A percentile compares a stretch with the other conserved stretches of the same genome.
Conservation (phyloP, 2,329 filamentous ascomycete species). For the Fusarium temperatum region DNA sequence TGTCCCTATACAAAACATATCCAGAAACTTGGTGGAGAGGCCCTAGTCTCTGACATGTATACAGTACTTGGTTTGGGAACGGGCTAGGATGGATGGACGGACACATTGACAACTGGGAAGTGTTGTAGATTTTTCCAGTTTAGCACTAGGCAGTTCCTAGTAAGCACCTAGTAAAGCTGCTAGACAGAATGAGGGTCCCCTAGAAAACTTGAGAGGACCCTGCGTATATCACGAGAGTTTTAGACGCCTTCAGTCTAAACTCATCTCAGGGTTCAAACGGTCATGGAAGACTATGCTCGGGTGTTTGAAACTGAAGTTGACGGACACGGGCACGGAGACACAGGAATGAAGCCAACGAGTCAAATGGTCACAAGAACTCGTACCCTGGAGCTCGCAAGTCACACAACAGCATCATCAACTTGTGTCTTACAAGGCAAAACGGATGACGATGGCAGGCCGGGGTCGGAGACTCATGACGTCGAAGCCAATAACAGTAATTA, state of each 20-base stretch:
- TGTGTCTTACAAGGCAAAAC: conserved; percentile 11
- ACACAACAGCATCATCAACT: neutral
- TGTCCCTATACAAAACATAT: neutral
- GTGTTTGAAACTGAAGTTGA: neutral
- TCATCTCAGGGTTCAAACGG: conserved; percentile 2
- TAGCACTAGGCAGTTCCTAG: neutral
- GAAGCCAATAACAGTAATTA: neutral
- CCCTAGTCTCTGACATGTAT: conserved; percentile 17
- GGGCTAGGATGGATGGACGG: neutral
- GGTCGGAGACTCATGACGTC: conserved; percentile 24
- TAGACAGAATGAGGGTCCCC: conserved; percentile 10
- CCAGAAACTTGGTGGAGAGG: neutral
- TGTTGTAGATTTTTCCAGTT: conserved; percentile 11
- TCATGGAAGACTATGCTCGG: neutral
- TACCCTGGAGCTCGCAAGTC: neutral
- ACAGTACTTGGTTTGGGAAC: conserved; percentile 9
- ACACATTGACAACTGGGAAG: neutral
- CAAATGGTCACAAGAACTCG: neutral
- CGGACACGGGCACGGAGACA: neutral
- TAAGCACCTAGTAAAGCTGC: neutral
- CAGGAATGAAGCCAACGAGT: neutral
- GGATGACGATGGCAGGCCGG: conserved; percentile 28
- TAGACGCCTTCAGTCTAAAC: neutral
- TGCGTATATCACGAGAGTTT: conserved; percentile 13
- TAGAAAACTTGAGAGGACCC: conserved; percentile 24